Conservation (phyloP, 1,139 yeast genomes). For the Geotrichum klebahnii region DNA sequence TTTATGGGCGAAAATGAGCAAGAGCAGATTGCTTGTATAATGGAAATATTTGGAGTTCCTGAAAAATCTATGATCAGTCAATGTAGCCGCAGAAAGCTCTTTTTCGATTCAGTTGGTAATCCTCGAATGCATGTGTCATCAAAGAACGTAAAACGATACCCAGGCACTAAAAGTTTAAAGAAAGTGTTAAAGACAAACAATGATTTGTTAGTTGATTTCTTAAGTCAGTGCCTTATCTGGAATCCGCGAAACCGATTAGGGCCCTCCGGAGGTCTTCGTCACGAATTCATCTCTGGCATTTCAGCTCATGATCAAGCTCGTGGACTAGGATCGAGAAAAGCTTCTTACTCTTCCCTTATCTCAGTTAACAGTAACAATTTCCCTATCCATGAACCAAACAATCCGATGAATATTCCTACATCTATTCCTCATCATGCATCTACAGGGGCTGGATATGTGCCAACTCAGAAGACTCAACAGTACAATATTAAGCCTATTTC, state of each 20-base stretch:
- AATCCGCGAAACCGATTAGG: constrained; percentile 49
- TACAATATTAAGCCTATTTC: neutral
- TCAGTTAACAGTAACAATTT: constrained; percentile 98
- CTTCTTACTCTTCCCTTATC: constrained; percentile 70
- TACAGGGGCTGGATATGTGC: neutral
- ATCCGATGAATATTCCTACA: too few species aligned
- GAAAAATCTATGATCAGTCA: constrained; percentile 40
- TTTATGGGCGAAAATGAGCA: constrained; percentile 68
- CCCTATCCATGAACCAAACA: constrained; percentile 63
- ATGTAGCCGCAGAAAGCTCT: constrained; percentile 38
- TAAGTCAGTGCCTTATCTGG: constrained; percentile 48
- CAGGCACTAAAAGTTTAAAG: constrained; percentile 32
- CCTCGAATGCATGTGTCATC: constrained; percentile 38
- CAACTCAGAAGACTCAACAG: neutral
- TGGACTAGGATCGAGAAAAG: constrained; percentile 3
- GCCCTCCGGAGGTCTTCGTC: constrained; percentile 46
- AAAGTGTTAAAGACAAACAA: constrained; percentile 34
- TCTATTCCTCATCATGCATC: neutral
- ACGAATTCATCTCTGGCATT: constrained; percentile 40
- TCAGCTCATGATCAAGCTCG: neutral
- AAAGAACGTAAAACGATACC: constrained; percentile 39
- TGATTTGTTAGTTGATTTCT: constrained; percentile 41
- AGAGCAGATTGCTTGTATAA: constrained; percentile 57
- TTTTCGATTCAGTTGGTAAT: constrained; percentile 46
- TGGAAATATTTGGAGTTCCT: constrained; percentile 65